Percentiles rank a stretch among this genome's conserved stretches.
These are phyloP conservation scores for Nitzschia inconspicua DNA, from an alignment of 108 stramenopile species.

Conservation along the genomic window DNA sequence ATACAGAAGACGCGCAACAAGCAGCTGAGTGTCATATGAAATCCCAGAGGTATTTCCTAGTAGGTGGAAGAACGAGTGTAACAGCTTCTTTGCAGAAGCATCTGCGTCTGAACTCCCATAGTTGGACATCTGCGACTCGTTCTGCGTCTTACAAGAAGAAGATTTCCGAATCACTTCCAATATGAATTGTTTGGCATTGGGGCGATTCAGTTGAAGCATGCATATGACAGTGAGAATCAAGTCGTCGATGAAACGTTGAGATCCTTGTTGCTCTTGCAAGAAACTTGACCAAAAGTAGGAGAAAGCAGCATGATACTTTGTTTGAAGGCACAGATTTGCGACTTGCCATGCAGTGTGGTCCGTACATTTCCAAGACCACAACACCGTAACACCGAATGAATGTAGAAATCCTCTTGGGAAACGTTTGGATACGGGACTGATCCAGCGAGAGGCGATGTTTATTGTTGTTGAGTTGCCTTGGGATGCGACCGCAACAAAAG, in stretches of 20 bases:
- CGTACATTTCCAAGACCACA: slow-evolving; percentile 9
- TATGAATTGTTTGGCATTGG: not conserved
- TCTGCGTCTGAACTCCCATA: no score
- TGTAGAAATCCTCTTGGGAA: slow-evolving; percentile 3
- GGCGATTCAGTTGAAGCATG: no score
- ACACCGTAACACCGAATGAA: slow-evolving; percentile 2
- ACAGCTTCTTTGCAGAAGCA: not conserved
- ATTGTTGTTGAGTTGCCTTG: not conserved
- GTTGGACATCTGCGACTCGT: no score
- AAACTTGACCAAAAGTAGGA: slow-evolving; percentile 2
- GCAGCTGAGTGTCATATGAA: not conserved
- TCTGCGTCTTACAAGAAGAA: no score
- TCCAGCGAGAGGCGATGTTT: slow-evolving; percentile 6
- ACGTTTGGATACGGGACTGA: not conserved
- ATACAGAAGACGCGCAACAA: slow-evolving; percentile 1
- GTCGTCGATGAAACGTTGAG: no score
- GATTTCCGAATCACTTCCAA: not conserved
- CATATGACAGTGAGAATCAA: no score
- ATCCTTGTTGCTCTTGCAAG: no score
- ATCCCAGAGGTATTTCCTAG: not conserved
- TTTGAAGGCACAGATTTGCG: not conserved
- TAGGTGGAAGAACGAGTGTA: not conserved
- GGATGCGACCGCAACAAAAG: not conserved
- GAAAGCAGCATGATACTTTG: not conserved
- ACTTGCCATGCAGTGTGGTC: slow-evolving; percentile 3